Evolutionary conservation across 2,329 filamentous ascomycete species (phyloP), one percentile per base, ranked within the genome.

Genomic region (Rhytidhysteron rufulum): DNA sequence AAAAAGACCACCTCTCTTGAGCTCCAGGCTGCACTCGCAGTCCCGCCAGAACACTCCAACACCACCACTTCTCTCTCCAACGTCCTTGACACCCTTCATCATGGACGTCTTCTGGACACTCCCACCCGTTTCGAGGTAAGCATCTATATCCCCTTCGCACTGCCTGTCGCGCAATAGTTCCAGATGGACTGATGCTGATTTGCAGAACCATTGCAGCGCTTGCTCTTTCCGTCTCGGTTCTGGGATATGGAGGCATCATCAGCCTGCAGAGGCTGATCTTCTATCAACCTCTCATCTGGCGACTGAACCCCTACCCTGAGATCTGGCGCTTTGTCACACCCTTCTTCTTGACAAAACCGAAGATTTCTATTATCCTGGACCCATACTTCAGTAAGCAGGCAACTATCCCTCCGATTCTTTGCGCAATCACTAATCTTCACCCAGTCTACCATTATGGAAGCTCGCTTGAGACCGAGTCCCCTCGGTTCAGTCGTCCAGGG

Each of bases 371-470:
- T 50, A 58, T 89, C 40, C 71, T 88, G 59, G 85, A 90, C 62
- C 82, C 86, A 31, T 88, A 87, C 69, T 85, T 87, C 57, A 63
- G 78, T 82, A 71, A 55, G n/a, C n/a, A n/a, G 76, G 24, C 24
- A 13, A 27, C 7, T 27, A 27, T 27, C 24, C 13, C 8, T 27
- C 13, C 8, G 24, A 8, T 7, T 7, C 7, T 8, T 27, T 8
- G 24, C 40, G 41, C 34, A 35, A 41, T 9, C 49, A 52, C 64
- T 68, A 58, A 69, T 47, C 45, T 35, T 36, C 29, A 37, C 34
- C 8, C 55, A 81, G 73, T 93, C 50, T 95, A 84, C 70, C 83
- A 78, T 48, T 94, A 93, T 68, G 71, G 85, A 53, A 85, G 79
- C 59, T 78, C 82, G 50, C 71, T 95, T 36, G 90, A 95, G 71